These are phyloP conservation scores for Lodderomyces margitis DNA, from an alignment of 1,139 yeast species.

Conservation along the genomic window DNA sequence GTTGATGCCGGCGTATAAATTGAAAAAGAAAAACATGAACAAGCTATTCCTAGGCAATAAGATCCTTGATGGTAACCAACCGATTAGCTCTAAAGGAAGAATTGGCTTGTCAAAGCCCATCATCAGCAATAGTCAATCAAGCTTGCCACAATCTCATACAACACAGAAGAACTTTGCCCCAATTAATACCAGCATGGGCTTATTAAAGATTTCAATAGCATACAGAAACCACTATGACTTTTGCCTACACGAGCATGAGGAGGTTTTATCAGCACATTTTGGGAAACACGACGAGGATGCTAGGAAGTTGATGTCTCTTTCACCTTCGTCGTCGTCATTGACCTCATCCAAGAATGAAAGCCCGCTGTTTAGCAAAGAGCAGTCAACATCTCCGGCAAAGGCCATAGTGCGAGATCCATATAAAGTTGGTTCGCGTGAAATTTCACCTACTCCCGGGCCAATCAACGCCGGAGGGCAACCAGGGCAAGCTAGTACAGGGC, in stretches of 20 bases:
- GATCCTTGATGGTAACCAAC: conserved; percentile 71
- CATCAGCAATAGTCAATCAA: conserved; percentile 39
- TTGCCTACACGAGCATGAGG: conserved; percentile 64
- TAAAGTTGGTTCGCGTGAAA: conserved; percentile 59
- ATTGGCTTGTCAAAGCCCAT: conserved; percentile 77
- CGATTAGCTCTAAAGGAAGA: conserved; percentile 79
- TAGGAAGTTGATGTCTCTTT: conserved; percentile 18
- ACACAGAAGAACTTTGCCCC: conserved; percentile 64
- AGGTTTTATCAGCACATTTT: conserved; percentile 59
- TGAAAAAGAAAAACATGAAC: conserved; percentile 30
- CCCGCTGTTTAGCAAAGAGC: conserved; percentile 13
- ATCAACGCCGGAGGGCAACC: conserved; percentile 30
- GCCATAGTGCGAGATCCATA: conserved; percentile 45
- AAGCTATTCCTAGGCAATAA: conserved; percentile 50
- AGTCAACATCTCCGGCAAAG: conserved; percentile 19
- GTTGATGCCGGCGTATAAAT: conserved; percentile 68
- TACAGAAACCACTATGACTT: conserved; percentile 74
- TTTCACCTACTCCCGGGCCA: conserved; percentile 38
- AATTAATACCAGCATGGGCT: conserved; percentile 72
- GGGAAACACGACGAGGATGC: conserved; percentile 13
- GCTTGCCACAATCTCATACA: conserved; percentile 49
- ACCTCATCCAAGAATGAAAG: conserved; percentile 15
- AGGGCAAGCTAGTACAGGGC: conserved; percentile 14
- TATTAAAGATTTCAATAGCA: conserved; percentile 70
- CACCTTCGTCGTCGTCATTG: conserved; percentile 30